phyloP scores from a whole-genome alignment of 768 basidiomycete genomes.

The Epithele typhae region DNA sequence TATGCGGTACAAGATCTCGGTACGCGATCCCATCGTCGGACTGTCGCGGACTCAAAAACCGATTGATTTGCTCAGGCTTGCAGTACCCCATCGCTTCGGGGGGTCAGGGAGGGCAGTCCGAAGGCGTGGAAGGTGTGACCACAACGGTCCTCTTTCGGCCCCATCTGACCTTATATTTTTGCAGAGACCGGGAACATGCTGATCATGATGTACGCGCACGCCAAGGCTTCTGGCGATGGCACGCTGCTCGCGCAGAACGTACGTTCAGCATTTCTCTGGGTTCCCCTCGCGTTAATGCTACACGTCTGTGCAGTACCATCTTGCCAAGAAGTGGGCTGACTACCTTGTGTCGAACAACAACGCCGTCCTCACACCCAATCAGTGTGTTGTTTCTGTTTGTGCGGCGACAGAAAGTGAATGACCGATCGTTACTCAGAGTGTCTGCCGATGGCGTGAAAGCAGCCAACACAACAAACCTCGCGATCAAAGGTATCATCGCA shows the following conservation, averaged over 20 bases:
- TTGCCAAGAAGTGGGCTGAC: constrained; percentile 21
- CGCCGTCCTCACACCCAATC: constrained; percentile 4
- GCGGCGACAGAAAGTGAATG: not conserved
- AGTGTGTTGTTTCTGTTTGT: not conserved
- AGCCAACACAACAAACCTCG: constrained; percentile 63
- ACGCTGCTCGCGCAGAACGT: constrained; percentile 8
- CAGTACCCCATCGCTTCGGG: constrained; percentile 15
- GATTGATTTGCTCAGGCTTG: not conserved
- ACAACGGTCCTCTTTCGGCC: no score
- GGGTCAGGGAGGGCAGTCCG: not conserved
- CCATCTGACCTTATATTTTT: not conserved
- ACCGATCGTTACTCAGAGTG: not conserved
- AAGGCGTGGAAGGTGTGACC: constrained; percentile 9
- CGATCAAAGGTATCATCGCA: constrained; percentile 46
- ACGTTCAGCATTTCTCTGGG: no score
- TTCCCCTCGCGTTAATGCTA: not conserved
- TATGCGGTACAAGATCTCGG: constrained; percentile 25
- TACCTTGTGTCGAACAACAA: constrained; percentile 23
- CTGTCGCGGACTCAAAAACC: not conserved
- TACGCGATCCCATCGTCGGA: not conserved
- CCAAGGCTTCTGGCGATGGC: constrained; percentile 21
- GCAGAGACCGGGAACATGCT: constrained; percentile 28
- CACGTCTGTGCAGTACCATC: constrained; percentile 15
- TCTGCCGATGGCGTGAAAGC: constrained; percentile 3
- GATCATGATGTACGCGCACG: constrained; percentile 19